These are phyloP conservation scores for Botrytis aclada DNA, from an alignment of 2,329 filamentous ascomycete species.

Conservation along the genomic window DNA sequence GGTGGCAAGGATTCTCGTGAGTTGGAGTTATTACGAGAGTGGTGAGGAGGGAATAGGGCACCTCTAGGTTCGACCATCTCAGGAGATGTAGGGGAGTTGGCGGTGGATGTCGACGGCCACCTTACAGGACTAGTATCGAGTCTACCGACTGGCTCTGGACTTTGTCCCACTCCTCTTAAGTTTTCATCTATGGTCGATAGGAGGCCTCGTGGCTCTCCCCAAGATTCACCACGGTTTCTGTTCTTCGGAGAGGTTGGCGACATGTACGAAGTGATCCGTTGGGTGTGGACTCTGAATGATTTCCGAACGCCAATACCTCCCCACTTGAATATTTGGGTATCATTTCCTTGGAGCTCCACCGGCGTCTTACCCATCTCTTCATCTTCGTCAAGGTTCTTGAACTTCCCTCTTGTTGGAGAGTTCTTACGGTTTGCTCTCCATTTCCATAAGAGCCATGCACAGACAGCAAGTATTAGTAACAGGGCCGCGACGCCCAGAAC, in stretches of 20 bases:
- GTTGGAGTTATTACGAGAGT: neutral
- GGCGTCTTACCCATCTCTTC: neutral
- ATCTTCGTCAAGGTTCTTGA: slow-evolving; percentile 15
- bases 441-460: neutral
- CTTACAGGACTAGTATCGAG: neutral
- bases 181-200: slow-evolving; percentile 2
- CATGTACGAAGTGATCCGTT: slow-evolving; percentile 11
- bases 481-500: neutral
- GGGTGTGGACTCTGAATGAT: neutral
- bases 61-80: neutral
- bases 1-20: slow-evolving; percentile 7
- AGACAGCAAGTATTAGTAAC: slow-evolving; percentile 8
- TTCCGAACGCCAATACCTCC: slow-evolving; percentile 14
- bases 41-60: neutral
- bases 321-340: slow-evolving; percentile 14
- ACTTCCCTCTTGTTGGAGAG: neutral
- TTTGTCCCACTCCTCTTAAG: neutral
- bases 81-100: slow-evolving; percentile 6
- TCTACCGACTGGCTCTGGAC: neutral
- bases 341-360: slow-evolving; percentile 12
- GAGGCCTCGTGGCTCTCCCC: slow-evolving; percentile 9
- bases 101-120: slow-evolving; percentile 9
- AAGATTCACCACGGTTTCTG: neutral
- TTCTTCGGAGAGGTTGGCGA: neutral
- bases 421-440: neutral